Evolutionary conservation across 441 rosid species (phyloP), one percentile per base, ranked within the genome.

Genomic region (Gossypium davidsonii): DNA sequence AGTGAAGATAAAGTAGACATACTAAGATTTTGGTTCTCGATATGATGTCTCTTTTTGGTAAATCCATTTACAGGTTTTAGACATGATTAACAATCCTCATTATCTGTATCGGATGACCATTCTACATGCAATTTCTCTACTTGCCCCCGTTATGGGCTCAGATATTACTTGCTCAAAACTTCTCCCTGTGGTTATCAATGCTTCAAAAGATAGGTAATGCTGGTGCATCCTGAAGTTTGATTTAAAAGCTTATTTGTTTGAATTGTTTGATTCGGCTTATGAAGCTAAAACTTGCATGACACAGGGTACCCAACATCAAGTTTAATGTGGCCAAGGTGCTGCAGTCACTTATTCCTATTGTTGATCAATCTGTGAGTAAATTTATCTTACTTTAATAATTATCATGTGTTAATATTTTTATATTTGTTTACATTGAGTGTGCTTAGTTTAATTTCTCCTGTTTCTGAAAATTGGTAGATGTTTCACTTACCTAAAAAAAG

Each of bases 221-320:
- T 25, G 64, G 46, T 31, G 6, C 72, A 11, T 48, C 3, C 15
- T 23, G 34, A 67, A 72, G 49, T 74, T 70, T 17, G 70, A 73
- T 65, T 69, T 49, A 4, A 34, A 23, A 34, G 3, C 15, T 56
- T 17, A 23, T 62, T 18, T 70, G 77, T 73, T 65, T 67, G 17
- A 62, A 44, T 48, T 28, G 17, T 42, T 4, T 67, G 64, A 62
- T 67, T n/a, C 46, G 51, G 73, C 66, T 1, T 69, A 21, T 31
- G 58, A 53, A 67, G 76, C 65, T 67, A 44, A 79, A 57, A 71
- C 15, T 79, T 69, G 77, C 70, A 6, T 12, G 56, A 77, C 59
- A 20, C 85, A 94, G 99, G 88, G 98, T 94, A 71, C 97, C 99
- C 12, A 94, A 94, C 82, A 92, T 94, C 81, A 94, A 91, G 82